Conservation (phyloP, 108 stramenopile species). For the Aurantiochytrium sp. region DNA sequence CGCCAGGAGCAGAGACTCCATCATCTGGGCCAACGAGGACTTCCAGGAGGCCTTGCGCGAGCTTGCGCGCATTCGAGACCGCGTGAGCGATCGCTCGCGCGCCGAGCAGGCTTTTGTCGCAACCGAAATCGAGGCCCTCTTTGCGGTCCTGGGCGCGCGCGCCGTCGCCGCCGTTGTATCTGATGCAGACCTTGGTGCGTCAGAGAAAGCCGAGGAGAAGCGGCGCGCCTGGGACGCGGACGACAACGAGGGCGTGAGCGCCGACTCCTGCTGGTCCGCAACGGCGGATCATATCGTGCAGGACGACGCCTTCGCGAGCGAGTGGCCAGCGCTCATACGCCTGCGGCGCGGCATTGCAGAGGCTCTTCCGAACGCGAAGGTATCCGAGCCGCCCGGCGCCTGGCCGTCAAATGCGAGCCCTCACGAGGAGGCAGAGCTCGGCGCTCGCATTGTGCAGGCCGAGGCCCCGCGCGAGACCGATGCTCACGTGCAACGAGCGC, state of each 20-base stretch:
- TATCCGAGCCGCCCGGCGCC: too few relatives aligned
- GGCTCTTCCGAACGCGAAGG: not conserved
- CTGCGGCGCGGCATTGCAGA: not conserved
- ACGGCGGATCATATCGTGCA: not conserved
- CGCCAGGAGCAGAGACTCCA: not conserved
- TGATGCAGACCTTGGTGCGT: too few relatives aligned
- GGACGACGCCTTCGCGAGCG: not conserved
- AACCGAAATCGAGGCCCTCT: not conserved
- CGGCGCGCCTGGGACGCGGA: too few relatives aligned
- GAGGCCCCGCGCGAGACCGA: not conserved
- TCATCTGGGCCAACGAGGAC: not conserved
- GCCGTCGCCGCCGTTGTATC: not conserved
- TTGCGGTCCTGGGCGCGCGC: not conserved
- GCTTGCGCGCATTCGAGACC: not conserved
- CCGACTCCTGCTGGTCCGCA: not conserved
- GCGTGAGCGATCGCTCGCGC: not conserved
- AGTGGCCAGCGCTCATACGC: not conserved
- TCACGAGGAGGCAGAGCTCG: not conserved
- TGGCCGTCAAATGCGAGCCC: too few relatives aligned
- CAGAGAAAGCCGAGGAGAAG: too few relatives aligned
- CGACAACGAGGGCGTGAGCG: not conserved
- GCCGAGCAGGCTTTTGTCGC: not conserved
- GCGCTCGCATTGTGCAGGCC: not conserved
- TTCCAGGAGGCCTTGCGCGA: not conserved
- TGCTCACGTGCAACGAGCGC: not conserved